Base-by-base conservation (phyloP, 2,329 filamentous ascomycete species). In the Calonectria honghensis region DNA sequence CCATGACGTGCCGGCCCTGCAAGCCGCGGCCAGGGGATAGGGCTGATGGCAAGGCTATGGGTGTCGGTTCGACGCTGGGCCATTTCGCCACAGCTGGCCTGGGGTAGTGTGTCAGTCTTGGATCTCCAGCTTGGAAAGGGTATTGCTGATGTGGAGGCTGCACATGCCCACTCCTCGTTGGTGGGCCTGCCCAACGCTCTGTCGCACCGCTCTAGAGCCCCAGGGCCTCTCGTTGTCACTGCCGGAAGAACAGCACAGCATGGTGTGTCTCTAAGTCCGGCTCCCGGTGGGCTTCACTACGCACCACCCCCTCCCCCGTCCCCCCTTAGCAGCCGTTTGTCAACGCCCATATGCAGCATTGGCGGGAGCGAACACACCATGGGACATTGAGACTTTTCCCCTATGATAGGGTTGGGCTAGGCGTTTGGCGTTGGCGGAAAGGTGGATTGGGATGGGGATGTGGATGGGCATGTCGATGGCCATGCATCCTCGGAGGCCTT, bases 11-110 rank as follows among this genome's bases (percentile, higher is more conserved):
- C 78, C 77, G 70, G 64, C 52, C 68, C 75, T 79, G 77, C 79
- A 78, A 70, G 64, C 70, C 52, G 69, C 66, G 61, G 64, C 74
- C 77, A 80, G 79, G 79, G 75, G 73, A 78, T 80, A 80, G 79
- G 79, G 79, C 79, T 80, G 79, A 80, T 39, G 61, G 68, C 67
- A 74, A 80, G 77, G 78, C 78, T 80, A 69, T 71, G 64, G 79
- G 61, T 73, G 63, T 78, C 74, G 72, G 77, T 80, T 79, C 77
- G 76, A 79, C 70, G 52, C 32, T 57, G 35, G 39, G 50, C 51
- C 59, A 39, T 72, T 78, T 81, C 74, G 79, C 79, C 79, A 81
- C 79, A 81, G 79, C 79, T 81, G 63, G 79, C 69, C 79, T 61
- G 77, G 79, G 79, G 75, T 80, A 72, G 54, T 68, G n/a, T 68